Evolutionary conservation across 345 rosid species (phyloP), one percentile per base, ranked within the genome.

Genomic region (Populus simonii): DNA sequence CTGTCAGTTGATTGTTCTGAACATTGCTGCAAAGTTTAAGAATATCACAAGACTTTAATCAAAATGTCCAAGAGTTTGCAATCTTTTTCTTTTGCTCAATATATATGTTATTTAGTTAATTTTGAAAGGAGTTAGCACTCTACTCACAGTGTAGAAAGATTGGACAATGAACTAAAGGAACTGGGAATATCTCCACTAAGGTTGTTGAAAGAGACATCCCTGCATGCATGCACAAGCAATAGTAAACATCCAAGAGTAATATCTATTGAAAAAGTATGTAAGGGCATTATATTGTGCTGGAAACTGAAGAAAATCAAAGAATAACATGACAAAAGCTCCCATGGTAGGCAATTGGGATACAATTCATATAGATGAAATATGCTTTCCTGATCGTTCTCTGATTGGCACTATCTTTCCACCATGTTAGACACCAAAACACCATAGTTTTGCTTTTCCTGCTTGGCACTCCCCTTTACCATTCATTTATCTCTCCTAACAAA

Each of bases 141-240:
- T 49, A 84, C 99, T 94, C 83, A 94, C 99, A 96, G 92, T 16
- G 45, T 75, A 17, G 97, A 92, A 51, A 96, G 87, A 83, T 84
- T 92, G 63, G 92, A 84, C 80, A 85, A 80, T n/a, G 89, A 86
- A 77, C 90, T 86, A 66, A 96, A 86, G 29, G 99, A 96, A 82
- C 11, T 76, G 7, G 98, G 99, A 87, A 96, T 92, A 86, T 94
- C 90, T 29, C 98, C 99, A 77, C 87, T 89, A 76, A 94, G 89
- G 84, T 90, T 94, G 88, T 96, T 96, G 86, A 86, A 93, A 79
- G 99, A 96, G 53, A 96, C 83, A 87, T 94, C 99, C 89, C 99
- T 96, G 83, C 78, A 86, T 72, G 35, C 78, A 86, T 67, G 29
- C 66, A 49, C 15, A 72, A 74, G 55, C 51, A 83, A 36, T 47